Base-by-base conservation (phyloP, 805 yeast genomes). In the Suhomyces faveliae region DNA sequence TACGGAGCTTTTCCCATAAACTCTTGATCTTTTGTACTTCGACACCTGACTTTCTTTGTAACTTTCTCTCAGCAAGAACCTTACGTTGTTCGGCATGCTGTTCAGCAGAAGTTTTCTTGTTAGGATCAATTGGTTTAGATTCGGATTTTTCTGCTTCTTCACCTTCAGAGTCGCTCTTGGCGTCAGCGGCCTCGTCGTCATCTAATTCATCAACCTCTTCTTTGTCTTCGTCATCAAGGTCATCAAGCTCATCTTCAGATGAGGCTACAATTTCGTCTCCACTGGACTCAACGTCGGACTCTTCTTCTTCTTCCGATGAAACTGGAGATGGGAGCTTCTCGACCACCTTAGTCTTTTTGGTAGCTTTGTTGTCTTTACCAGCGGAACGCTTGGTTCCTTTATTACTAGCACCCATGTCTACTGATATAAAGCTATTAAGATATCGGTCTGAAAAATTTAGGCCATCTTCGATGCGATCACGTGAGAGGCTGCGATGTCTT, bases 1-100 rank as follows among this genome's bases (percentile, higher is more conserved):
- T 92, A 68, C 98, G 81, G 59, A 92, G 74, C 65, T 80, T 83
- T 73, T 91, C 98, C 99, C 99, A 92, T 38, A 92, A 64, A 25
- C 78, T 74, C 67, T 92, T 92, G 68, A 92, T 89, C 55, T 81
- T 79, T 66, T 88, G 89, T 43, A 92, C 90, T 67, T 86, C 88
- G 30, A 71, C 70, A 59, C 97, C 98, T n/a, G 94, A 79, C 63
- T 86, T 88, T 73, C 96, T 83, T 63, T 84, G 82, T 54, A 89
- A 72, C 67, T 91, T 92, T 70, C 99, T 83, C 63, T 91, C 97
- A 49, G 81, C 80, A 33, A 86, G 74, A 33, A 84, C 62, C 59
- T 83, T 83, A 65, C 84, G 84, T 69, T 92, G 97, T 63, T 89
- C 96, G 23, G 84, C 84, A 62, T 89, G 95, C 56, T 80, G 82